phyloP scores from a whole-genome alignment of 2,329 filamentous ascomycete species.

The Zelopaecilomyces penicillatus region DNA sequence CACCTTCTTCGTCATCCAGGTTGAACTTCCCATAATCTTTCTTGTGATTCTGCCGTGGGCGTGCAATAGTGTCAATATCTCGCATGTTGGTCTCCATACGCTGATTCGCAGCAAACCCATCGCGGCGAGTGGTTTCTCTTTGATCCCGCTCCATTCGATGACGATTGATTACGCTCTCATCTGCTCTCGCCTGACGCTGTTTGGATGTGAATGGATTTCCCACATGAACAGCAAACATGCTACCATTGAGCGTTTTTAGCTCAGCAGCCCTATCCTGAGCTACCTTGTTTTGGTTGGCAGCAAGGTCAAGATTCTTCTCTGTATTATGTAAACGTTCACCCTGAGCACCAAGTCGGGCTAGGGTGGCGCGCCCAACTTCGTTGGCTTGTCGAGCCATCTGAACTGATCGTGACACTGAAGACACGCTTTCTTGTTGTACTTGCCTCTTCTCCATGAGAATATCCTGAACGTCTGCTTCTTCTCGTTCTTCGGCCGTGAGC shows the following conservation, averaged over 20 bases:
- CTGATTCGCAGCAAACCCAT: slow-evolving; percentile 42
- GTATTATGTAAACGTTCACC: slow-evolving; percentile 75
- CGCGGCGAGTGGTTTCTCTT: slow-evolving; percentile 52
- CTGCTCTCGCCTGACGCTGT: slow-evolving; percentile 53
- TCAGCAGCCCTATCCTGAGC: slow-evolving; percentile 76
- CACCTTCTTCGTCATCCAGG: slow-evolving; percentile 61
- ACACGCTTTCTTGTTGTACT: slow-evolving; percentile 65
- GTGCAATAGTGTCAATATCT: slow-evolving; percentile 25
- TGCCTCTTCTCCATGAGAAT: slow-evolving; percentile 49
- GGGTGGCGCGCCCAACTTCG: slow-evolving; percentile 57
- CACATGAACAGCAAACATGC: slow-evolving; percentile 83
- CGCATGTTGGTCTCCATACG: slow-evolving; percentile 45
- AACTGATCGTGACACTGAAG: slow-evolving; percentile 30
- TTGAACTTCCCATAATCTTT: slow-evolving; percentile 56
- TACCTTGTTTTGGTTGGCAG: slow-evolving; percentile 64
- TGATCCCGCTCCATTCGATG: slow-evolving; percentile 58
- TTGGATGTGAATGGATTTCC: slow-evolving; percentile 69
- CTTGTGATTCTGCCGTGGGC: slow-evolving; percentile 24
- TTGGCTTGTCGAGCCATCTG: slow-evolving; percentile 36
- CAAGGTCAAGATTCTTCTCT: slow-evolving; percentile 73
- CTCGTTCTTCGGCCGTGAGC: slow-evolving; percentile 72
- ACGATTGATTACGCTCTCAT: slow-evolving; percentile 61
- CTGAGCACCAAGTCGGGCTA: slow-evolving; percentile 67
- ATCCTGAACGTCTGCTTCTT: slow-evolving; percentile 61
- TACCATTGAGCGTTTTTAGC: slow-evolving; percentile 75